Evolutionary conservation across 2,329 filamentous ascomycete genomes (phyloP).

Genomic region (Curvularia spicifera): DNA sequence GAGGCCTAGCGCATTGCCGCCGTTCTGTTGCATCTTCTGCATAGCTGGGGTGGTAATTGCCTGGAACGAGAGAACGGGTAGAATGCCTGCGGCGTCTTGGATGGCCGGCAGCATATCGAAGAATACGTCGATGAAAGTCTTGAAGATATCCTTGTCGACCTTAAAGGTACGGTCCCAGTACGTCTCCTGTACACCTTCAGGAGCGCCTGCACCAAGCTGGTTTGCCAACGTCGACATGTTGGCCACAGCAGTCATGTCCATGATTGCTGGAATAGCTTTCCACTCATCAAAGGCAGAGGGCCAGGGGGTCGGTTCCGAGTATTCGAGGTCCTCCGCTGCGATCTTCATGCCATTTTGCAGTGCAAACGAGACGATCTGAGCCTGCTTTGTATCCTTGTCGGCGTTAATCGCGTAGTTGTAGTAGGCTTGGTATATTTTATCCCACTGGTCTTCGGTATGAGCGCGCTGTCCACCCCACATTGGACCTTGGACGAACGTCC

Average conservation of each 20-base stretch:
- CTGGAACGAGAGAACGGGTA: constrained; percentile 38
- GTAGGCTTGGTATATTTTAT: constrained; percentile 28
- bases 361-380: constrained; percentile 33
- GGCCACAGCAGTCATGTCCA: constrained; percentile 32
- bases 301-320: constrained; percentile 32
- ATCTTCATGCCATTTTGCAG: constrained; percentile 26
- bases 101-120: constrained; percentile 33
- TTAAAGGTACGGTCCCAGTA: constrained; percentile 41
- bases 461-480: constrained; percentile 39
- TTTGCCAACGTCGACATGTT: constrained; percentile 32
- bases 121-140: constrained; percentile 30
- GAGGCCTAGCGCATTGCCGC: constrained; percentile 44
- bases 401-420: constrained; percentile 25
- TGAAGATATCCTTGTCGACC: constrained; percentile 29
- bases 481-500: constrained; percentile 31
- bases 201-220: constrained; percentile 23
- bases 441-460: constrained; percentile 24
- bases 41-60: constrained; percentile 35
- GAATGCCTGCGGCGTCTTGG: constrained; percentile 25
- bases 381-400: constrained; percentile 24
- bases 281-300: constrained; percentile 35
- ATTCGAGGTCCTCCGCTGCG: constrained; percentile 30
- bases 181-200: constrained; percentile 29
- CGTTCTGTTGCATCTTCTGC: constrained; percentile 34
- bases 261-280: constrained; percentile 34